These are phyloP conservation scores for Taphrina populina DNA, from an alignment of 1,139 yeast species.

Conservation along the genomic window DNA sequence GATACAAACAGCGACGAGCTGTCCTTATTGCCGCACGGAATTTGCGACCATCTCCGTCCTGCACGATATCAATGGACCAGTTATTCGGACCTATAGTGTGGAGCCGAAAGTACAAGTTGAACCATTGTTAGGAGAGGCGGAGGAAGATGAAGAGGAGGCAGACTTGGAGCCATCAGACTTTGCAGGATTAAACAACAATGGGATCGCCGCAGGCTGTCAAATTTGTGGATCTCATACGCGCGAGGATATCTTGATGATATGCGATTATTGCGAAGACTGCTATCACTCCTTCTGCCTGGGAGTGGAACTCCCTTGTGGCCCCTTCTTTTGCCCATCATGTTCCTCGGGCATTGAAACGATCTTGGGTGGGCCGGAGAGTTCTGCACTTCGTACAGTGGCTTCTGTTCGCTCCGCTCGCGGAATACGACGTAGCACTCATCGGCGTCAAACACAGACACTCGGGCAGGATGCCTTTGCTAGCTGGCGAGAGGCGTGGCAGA, in stretches of 20 bases:
- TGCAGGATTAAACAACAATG: too few relatives aligned
- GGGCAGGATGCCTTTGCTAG: too few relatives aligned
- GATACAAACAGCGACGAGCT: constrained; percentile 23
- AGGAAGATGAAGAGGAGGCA: constrained; percentile 22
- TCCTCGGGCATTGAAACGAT: constrained; percentile 28
- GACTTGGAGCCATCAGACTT: background rate
- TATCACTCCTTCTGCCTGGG: constrained; percentile 45
- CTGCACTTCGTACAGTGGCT: constrained; percentile 17
- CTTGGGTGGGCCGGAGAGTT: background rate
- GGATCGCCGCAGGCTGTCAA: constrained; percentile 39
- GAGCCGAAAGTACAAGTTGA: constrained; percentile 24
- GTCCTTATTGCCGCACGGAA: constrained; percentile 30
- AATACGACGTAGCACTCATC: constrained; percentile 1
- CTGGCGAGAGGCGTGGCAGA: constrained; percentile 24
- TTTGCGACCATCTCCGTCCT: constrained; percentile 4
- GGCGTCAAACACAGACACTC: constrained; percentile 4
- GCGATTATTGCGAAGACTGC: constrained; percentile 44
- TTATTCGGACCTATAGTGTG: constrained; percentile 8
- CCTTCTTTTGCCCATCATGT: constrained; percentile 45
- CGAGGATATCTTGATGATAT: constrained; percentile 43
- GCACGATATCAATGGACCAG: constrained; percentile 9
- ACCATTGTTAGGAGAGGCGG: background rate
- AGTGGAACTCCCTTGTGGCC: constrained; percentile 42
- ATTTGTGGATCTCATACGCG: constrained; percentile 44
- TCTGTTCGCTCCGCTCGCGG: background rate